phyloP scores from a whole-genome alignment of 768 basidiomycete genomes.

The Collybia sp. region DNA sequence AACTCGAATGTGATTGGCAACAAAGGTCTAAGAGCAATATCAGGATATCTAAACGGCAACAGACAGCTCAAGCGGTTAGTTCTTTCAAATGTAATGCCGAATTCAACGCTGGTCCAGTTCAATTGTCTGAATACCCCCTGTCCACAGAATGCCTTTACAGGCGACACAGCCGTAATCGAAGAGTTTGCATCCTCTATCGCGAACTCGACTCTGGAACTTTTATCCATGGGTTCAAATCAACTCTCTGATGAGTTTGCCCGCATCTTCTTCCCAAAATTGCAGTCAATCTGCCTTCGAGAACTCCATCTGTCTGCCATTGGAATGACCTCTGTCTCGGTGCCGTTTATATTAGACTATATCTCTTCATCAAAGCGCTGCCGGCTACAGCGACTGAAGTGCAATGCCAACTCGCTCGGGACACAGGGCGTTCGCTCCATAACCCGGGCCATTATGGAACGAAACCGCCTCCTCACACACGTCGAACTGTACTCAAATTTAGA shows the following conservation, averaged over 20 bases:
- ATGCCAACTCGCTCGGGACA: conserved; percentile 49
- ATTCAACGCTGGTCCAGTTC: background rate
- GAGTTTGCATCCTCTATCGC: conserved; percentile 49
- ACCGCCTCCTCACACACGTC: conserved; percentile 42
- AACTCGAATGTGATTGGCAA: conserved; percentile 55
- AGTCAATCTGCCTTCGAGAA: conserved; percentile 44
- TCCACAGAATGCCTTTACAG: conserved; percentile 16
- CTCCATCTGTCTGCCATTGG: conserved; percentile 50
- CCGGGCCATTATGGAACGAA: conserved; percentile 36
- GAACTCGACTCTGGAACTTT: conserved; percentile 41
- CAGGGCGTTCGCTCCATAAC: conserved; percentile 41
- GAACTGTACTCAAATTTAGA: conserved; percentile 46
- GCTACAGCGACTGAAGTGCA: conserved; percentile 46
- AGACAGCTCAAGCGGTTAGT: conserved; percentile 40
- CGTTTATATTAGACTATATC: conserved; percentile 43
- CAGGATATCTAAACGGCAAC: conserved; percentile 46
- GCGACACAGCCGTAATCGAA: conserved; percentile 29
- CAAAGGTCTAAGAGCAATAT: conserved; percentile 48
- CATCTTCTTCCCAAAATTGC: conserved; percentile 44
- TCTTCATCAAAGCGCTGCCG: conserved; percentile 41
- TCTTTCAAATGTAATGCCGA: conserved; percentile 49
- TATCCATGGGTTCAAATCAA: conserved; percentile 48
- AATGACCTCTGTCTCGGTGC: conserved; percentile 36
- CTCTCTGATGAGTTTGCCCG: conserved; percentile 49
- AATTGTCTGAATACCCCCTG: background rate